Conservation (phyloP, 495 filamentous ascomycete species). For the Podospora australis region DNA sequence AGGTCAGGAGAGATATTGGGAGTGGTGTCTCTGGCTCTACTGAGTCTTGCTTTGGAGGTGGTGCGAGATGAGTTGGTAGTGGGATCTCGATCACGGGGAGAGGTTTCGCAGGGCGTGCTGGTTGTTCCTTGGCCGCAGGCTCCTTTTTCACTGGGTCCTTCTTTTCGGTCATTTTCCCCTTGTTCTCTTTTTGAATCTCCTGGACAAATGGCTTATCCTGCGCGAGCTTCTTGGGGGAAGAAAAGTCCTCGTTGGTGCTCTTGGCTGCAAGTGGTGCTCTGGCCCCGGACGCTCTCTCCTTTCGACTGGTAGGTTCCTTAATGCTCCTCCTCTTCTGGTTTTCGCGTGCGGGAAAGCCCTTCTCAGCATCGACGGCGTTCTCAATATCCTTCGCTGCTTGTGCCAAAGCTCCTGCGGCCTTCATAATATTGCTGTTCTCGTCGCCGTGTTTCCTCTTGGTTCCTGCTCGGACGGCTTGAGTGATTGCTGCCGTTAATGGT, state of each 20-base stretch:
- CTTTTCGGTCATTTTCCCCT: slow-evolving; percentile 12
- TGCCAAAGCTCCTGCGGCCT: slow-evolving; percentile 3
- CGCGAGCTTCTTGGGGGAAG: slow-evolving; percentile 34
- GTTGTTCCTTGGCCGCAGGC: neutral
- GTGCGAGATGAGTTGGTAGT: slow-evolving; percentile 9
- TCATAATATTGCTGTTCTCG: slow-evolving; percentile 21
- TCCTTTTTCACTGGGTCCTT: slow-evolving; percentile 11
- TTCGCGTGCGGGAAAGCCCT: slow-evolving; percentile 8
- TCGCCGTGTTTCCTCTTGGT: slow-evolving; percentile 31
- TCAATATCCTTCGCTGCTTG: slow-evolving; percentile 28
- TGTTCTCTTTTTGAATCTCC: slow-evolving; percentile 21
- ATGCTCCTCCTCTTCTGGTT: slow-evolving; percentile 23
- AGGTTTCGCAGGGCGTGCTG: neutral
- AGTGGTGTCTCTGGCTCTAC: slow-evolving; percentile 27
- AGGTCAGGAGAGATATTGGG: slow-evolving; percentile 19
- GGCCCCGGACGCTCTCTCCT: slow-evolving; percentile 27
- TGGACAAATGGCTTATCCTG: slow-evolving; percentile 17
- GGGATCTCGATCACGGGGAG: slow-evolving; percentile 21
- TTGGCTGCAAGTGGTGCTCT: slow-evolving; percentile 39
- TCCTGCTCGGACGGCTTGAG: slow-evolving; percentile 17
- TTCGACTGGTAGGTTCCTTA: slow-evolving; percentile 27
- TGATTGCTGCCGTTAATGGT: slow-evolving; percentile 1
- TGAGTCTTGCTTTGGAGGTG: slow-evolving; percentile 9
- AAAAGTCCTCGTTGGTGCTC: slow-evolving; percentile 41
- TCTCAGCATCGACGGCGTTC: slow-evolving; percentile 2